Evolutionary conservation across 2,329 filamentous ascomycete species (phyloP).

Genomic region (Parasarocladium wereldwijsianum): DNA sequence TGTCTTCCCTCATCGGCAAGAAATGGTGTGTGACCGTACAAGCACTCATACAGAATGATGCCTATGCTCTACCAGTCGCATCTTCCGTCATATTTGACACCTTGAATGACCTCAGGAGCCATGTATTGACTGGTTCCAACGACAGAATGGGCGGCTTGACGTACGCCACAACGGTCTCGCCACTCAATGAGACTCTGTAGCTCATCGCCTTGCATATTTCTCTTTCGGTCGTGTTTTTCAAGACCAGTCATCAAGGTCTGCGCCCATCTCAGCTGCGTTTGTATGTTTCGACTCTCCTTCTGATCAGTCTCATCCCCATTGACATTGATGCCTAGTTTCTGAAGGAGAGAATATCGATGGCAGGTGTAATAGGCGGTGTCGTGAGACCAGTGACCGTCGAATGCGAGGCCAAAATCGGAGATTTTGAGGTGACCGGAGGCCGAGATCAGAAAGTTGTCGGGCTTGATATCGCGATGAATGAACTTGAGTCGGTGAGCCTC

Average conservation of each 20-base stretch:
- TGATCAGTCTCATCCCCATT: slow-evolving; percentile 60
- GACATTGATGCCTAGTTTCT: slow-evolving; percentile 60
- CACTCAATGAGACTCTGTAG: slow-evolving; percentile 42
- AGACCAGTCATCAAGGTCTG: slow-evolving; percentile 15
- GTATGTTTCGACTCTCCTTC: slow-evolving; percentile 29
- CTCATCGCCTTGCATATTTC: slow-evolving; percentile 12
- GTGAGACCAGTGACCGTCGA: slow-evolving; percentile 90
- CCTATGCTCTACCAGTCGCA: slow-evolving; percentile 98
- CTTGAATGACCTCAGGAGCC: slow-evolving; percentile 83
- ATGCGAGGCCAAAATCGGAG: slow-evolving; percentile 89
- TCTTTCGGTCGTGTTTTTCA: slow-evolving; percentile 18
- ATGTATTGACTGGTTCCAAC: slow-evolving; percentile 97
- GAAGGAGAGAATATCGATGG: slow-evolving; percentile 64
- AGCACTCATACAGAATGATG: slow-evolving; percentile 85
- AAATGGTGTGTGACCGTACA: slow-evolving; percentile 88
- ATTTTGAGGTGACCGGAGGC: slow-evolving; percentile 85
- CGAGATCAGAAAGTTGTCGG: slow-evolving; percentile 90
- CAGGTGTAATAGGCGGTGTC: slow-evolving; percentile 76
- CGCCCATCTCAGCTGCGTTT: slow-evolving; percentile 18
- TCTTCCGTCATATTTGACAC: slow-evolving; percentile 73
- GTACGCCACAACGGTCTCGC: slow-evolving; percentile 54
- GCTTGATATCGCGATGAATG: slow-evolving; percentile 94
- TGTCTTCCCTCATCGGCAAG: slow-evolving; percentile 63
- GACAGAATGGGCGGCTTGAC: slow-evolving; percentile 65
- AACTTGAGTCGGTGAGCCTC: slow-evolving; percentile 77